Evolutionary conservation across 495 filamentous ascomycete species (phyloP), one percentile per base, ranked within the genome.

Genomic region (Penicillium flavigenum): DNA sequence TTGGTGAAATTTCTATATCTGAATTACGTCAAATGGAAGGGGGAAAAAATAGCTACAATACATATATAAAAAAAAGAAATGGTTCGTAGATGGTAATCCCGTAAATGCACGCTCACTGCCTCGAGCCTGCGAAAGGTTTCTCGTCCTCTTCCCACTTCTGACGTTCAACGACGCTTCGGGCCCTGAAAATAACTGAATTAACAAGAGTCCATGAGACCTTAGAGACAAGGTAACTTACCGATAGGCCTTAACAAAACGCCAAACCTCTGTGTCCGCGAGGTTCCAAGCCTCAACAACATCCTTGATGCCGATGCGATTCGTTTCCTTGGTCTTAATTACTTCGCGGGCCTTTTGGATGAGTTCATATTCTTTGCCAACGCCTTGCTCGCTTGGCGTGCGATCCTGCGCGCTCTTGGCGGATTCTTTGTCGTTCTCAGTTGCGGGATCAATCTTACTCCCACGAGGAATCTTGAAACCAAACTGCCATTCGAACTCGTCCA

Each of bases 221-320:
- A 31, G 22, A 38, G 26, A 47, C 12, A 41, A 38, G 36, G 36
- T 2, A 16, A 26, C 61, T 51, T 43, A 79, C 76, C 74, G 70
- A 56, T 76, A 93, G 0, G 94, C 93, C 61, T 86, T 78, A 9
- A 89, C 87, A 63, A 98, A 97, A 63, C 85, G 83, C 94, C 94
- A 98, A 3, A 88, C 90, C 74, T 98, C 94, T 9, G 89, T 88
- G 71, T 96, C 91, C 5, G 89, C 92, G 61, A 96, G 61, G 71
- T 93, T 96, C 94, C 94, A 98, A 58, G 89, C 88, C 78, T 97
- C 94, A 17, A 89, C 80, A 41, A 86, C 84, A 22, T 80, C 79
- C 41, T 81, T 78, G 29, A 91, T 70, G 46, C 63, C 72, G 47
- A 69, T 60, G 11, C 60, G 57, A 47, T 64, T 68, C 39, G 41